Conservation (phyloP, 106 monocot species). For the Iris macrosiphon region DNA sequence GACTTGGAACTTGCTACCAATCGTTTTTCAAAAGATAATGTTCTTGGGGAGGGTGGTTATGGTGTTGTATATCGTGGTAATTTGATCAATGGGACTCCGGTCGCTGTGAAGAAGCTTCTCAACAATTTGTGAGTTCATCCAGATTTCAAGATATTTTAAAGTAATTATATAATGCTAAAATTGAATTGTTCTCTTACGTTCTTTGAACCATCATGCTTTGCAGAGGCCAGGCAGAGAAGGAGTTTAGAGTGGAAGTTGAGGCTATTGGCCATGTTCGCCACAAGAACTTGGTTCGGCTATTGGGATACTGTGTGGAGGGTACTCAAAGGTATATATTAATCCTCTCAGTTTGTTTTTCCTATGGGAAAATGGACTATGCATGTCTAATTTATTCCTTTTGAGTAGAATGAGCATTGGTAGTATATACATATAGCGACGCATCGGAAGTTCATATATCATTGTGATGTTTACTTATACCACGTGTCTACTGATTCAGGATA, state of each 20-base stretch:
- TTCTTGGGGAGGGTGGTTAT: constrained; percentile 53
- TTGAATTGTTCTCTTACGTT: no score
- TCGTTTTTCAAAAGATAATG: constrained; percentile 41
- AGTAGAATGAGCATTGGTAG: no score
- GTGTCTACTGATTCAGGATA: no score
- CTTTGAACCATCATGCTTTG: not conserved
- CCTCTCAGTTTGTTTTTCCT: no score
- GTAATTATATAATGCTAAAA: no score
- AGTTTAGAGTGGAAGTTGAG: constrained; percentile 56
- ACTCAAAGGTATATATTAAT: constrained; percentile 44
- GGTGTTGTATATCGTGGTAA: constrained; percentile 42
- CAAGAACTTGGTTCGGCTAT: constrained; percentile 48
- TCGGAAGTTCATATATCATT: no score
- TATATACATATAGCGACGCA: no score
- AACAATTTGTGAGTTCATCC: constrained; percentile 39
- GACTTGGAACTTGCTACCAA: constrained; percentile 50
- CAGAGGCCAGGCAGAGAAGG: constrained; percentile 52
- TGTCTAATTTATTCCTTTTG: no score
- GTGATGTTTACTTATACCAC: no score
- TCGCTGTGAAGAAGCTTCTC: constrained; percentile 50
- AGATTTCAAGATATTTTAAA: no score
- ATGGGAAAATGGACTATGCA: no score
- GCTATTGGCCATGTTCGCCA: constrained; percentile 56
- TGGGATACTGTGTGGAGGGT: constrained; percentile 53
- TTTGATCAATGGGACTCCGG: constrained; percentile 40